Evolutionary conservation across 768 basidiomycete genomes (phyloP), one percentile per base, ranked within the genome.

Genomic region (Naganishia vishniacii): DNA sequence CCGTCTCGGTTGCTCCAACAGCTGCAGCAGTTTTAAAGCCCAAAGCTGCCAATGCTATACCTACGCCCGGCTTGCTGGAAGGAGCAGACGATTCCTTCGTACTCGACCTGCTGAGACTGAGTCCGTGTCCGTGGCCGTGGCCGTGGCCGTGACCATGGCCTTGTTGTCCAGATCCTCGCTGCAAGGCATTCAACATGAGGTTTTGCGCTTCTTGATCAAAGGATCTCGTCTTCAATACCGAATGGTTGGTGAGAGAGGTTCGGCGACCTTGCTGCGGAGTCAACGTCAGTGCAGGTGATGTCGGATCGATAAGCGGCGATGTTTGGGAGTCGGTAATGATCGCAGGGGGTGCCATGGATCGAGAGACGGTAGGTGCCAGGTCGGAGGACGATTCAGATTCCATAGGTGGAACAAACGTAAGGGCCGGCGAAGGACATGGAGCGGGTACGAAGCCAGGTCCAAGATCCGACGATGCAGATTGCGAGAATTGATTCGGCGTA

Each of bases 131-230:
- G 59, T 42, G 64, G 26, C 66, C 44, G 25, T 71, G 68, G 56
- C 67, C 67, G 56, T 68, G 68, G 32, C 67, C 67, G 49, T 42
- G 64, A 23, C 66, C 44, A 23, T 71, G 68, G 56, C 67, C 67
- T 51, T 68, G 68, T 28, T 66, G 65, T 47, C 78, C 78, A 51
- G 67, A 65, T 32, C 73, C 78, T 65, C 80, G 83, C 56, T 84
- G 82, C 51, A 85, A 80, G 40, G 82, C 83, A 73, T 82, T 82
- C 49, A 80, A 69, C 66, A 81, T 77, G 62, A 81, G 76, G 63
- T 80, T 79, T 8, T 79, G 76, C 0, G 81, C 78, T 78, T 84
- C 82, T 59, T 80, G 71, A 70, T 83, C 80, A 58, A 81, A 74
- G 75, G 73, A 49, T 32, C 41, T 48, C 29, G 23, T 51, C 16